Evolutionary conservation across 306 rosid species (phyloP), one percentile per base, ranked within the genome.

Genomic region (Carpinus viminea): DNA sequence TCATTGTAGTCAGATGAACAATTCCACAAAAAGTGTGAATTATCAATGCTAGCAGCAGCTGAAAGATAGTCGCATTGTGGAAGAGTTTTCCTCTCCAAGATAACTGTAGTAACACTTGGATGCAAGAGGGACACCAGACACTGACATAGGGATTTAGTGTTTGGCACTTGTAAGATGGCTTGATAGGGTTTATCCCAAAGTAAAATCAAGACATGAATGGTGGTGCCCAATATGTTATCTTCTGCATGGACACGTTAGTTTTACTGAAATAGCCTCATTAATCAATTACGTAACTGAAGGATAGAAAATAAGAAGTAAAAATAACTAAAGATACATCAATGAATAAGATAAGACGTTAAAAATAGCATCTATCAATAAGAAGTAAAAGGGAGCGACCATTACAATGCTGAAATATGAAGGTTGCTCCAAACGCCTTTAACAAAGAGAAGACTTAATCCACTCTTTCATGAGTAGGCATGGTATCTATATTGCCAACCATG

Each of bases 41-140:
- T 66, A 41, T 38, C 70, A 38, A 28, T 21, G 17, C 26, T 66
- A 41, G 31, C 26, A 66, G 18, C 17, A 38, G 50, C 47, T 66
- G 50, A 66, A 34, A 41, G 31, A 38, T 4, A 66, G 51, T 41
- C 0, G 0, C 26, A 66, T 20, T 41, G 51, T 8, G 72, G 26
- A 66, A 66, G 28, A 66, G 48, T 66, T 66, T 64, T 43, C 31
- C 51, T 15, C 72, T 66, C 50, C 72, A 66, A 38, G 72, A 41
- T 66, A 66, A 41, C 13, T 17, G 72, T 66, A 66, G 20, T 66
- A 66, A 41, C 28, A 38, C 15, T 9, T 24, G 18, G 71, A 66
- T 66, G 21, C 48, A 41, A 17, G 7, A 9, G 72, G 72, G 26
- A 1, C 48, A 66, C 51, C 8, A 51, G 26, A 1, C 48, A 66